These are phyloP conservation scores for Prunus persica DNA, from an alignment of 306 rosid genomes.

Conservation along the genomic window DNA sequence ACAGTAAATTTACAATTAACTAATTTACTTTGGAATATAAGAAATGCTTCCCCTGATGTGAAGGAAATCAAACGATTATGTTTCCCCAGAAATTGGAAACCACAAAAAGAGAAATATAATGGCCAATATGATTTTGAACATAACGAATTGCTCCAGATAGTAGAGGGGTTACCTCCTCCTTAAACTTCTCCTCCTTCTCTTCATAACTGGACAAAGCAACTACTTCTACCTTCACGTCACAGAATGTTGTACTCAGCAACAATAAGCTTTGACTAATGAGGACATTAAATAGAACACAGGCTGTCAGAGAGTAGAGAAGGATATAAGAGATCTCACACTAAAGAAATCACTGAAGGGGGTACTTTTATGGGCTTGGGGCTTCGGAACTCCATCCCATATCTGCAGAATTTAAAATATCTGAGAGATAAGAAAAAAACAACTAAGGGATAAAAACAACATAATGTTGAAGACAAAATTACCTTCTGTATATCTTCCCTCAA, in stretches of 20 bases:
- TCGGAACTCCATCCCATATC: conserved; percentile 84
- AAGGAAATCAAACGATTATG: neutral
- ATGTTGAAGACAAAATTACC: conserved; percentile 31
- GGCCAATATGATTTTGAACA: conserved; percentile 2
- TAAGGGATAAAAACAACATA: neutral
- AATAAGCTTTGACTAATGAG: neutral
- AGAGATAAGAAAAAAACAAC: conserved; percentile 12
- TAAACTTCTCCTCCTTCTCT: conserved; percentile 79
- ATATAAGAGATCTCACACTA: conserved; percentile 47
- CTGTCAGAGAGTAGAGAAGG: neutral
- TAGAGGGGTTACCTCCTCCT: conserved; percentile 68
- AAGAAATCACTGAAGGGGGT: conserved; percentile 83
- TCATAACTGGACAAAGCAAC: conserved; percentile 88
- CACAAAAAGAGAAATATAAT: neutral
- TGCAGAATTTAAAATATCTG: conserved; percentile 33
- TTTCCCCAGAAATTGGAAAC: neutral
- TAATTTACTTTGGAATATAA: neutral
- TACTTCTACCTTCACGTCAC: conserved; percentile 69
- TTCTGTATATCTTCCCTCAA: conserved; percentile 78
- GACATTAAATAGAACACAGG: neutral
- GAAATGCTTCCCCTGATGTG: neutral
- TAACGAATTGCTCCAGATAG: conserved; percentile 9
- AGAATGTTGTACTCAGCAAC: conserved; percentile 14
- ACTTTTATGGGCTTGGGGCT: conserved; percentile 64
- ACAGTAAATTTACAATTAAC: conserved; percentile 1